Evolutionary conservation across 371 early-diverging fungal species (phyloP).

Genomic region (Sporodiniella umbellata): DNA sequence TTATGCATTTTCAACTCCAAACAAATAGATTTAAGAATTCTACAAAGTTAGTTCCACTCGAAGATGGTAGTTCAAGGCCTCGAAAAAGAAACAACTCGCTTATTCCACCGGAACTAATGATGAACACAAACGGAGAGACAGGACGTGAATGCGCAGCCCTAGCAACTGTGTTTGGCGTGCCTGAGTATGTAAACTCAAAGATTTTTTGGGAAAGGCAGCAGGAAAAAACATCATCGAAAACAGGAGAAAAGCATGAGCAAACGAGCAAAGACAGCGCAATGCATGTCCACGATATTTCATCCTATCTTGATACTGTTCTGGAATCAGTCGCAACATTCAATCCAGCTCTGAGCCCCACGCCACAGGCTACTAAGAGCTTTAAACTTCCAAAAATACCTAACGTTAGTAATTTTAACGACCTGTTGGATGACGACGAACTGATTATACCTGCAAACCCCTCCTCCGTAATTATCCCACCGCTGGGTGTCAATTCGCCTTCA

Average conservation of each 20-base stretch:
- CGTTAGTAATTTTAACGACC: constrained; percentile 38
- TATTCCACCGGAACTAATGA: constrained; percentile 36
- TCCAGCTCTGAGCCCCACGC: constrained; percentile 8
- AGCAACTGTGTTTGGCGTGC: constrained; percentile 49
- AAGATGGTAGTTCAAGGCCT: constrained; percentile 16
- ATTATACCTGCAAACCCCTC: constrained; percentile 29
- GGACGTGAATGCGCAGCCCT: constrained; percentile 44
- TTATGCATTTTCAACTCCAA: background rate
- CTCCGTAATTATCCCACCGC: constrained; percentile 22
- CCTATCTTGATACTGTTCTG: constrained; percentile 27
- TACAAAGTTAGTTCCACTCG: constrained; percentile 8
- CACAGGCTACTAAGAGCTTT: constrained; percentile 21
- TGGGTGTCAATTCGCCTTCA: constrained; percentile 8
- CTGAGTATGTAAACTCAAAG: constrained; percentile 44
- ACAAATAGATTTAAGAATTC: background rate
- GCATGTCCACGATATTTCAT: constrained; percentile 11
- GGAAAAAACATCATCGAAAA: background rate
- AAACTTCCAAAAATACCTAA: constrained; percentile 35
- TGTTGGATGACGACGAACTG: constrained; percentile 13
- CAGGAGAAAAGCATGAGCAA: constrained; percentile 7
- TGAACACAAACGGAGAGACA: constrained; percentile 32
- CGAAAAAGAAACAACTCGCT: constrained; percentile 43
- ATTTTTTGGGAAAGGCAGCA: constrained; percentile 38
- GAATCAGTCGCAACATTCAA: constrained; percentile 15
- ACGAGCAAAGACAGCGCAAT: background rate